Base-by-base conservation (phyloP, 768 basidiomycete species). In the Leccinum disarticulatum region DNA sequence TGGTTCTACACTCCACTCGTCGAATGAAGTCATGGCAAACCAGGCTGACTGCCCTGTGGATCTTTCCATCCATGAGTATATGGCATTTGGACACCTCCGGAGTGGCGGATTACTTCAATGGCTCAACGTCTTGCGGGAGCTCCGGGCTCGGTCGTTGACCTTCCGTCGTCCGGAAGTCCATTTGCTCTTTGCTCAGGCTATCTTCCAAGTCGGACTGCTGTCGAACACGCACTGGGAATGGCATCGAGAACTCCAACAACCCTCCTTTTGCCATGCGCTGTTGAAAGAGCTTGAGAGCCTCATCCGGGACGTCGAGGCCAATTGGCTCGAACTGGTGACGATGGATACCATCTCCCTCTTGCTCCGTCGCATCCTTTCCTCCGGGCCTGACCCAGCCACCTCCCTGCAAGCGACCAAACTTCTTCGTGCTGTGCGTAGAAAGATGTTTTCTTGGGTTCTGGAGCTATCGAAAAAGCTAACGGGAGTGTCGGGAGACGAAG, bases 111-210 rank as follows among this genome's bases (percentile, higher is more conserved):
- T 58, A 2, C 61, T 85, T 0, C 83, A 84, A 52, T 83, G 82
- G 83, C 66, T 77, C 43, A 84, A 84, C 58, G 77, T 84, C 43
- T 58, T 74, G 14, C 75, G 78, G 22, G 81, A 81, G 60, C 61
- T 85, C n/a, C 72, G 73, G 6, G 71, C 72, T 7, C 70, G 74
- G 19, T 62, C 64, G 0, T 61, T 85, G 56, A 75, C 72, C 9
- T 78, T 85, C 57, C 68, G 72, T 25, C 58, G 64, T 8, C 69
- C 71, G 0, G 78, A 77, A 15, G 77, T 85, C 0, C 74, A 81
- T 58, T 56, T 72, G 0, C 70, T 85, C 0, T 25, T 85, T 1
- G 69, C 65, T 10, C 84, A 83, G 55, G 73, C 81, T 19, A 73
- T 71, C 2, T 77, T 74, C 58, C 81, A 85, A 59, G 68, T 77